Evolutionary conservation across 139 green algal species (phyloP).

Genomic region (Dunaliella primolecta): DNA sequence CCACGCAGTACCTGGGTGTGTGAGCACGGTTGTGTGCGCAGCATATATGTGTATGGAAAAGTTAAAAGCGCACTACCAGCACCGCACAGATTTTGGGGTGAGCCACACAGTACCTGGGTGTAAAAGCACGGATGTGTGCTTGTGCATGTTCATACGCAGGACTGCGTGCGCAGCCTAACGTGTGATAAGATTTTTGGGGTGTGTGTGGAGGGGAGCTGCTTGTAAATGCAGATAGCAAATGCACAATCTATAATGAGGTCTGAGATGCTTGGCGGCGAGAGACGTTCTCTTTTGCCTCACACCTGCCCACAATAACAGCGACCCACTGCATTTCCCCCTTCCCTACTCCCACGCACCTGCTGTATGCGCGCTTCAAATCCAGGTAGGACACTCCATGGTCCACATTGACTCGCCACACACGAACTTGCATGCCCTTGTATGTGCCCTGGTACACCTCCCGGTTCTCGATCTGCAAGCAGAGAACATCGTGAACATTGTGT

Average conservation of each 20-base stretch:
- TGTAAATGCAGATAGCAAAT: no score
- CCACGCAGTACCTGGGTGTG: conserved; percentile 38
- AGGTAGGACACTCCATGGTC: conserved; percentile 39
- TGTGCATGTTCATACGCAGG: no score
- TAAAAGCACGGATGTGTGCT: background rate
- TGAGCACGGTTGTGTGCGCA: background rate
- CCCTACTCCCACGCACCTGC: conserved; percentile 28
- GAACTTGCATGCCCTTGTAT: conserved; percentile 40
- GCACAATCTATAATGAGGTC: no score
- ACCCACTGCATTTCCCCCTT: no score
- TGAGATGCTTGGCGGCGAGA: no score
- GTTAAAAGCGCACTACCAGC: conserved; percentile 53
- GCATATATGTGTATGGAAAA: no score
- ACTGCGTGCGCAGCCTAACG: background rate
- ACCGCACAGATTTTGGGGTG: conserved; percentile 55
- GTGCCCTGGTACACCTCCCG: conserved; percentile 39
- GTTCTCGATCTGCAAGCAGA: conserved; percentile 28
- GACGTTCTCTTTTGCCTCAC: no score
- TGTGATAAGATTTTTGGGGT: no score
- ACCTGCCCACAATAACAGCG: no score
- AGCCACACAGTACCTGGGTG: conserved; percentile 39
- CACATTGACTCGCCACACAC: conserved; percentile 43
- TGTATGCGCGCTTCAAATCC: conserved; percentile 48
- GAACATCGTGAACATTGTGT: no score
- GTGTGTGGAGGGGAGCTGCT: no score